These are phyloP conservation scores for Leccinum variicolor DNA, from an alignment of 768 basidiomycete genomes.

Conservation along the genomic window DNA sequence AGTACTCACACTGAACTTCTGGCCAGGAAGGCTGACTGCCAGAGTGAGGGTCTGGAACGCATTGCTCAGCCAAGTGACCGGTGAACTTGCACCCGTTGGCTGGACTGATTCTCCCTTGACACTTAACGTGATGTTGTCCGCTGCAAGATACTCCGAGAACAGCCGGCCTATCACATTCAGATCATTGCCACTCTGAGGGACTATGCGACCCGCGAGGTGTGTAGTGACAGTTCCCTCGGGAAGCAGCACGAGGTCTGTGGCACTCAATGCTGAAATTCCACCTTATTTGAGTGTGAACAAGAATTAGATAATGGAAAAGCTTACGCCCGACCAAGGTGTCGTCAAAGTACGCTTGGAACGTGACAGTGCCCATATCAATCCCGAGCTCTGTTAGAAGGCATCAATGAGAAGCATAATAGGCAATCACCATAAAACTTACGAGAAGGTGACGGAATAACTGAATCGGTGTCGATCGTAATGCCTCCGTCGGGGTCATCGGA, in stretches of 20 bases:
- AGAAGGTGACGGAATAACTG: conserved; percentile 60
- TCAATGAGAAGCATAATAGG: conserved; percentile 9
- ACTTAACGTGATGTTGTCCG: conserved; percentile 57
- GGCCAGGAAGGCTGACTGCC: conserved; percentile 58
- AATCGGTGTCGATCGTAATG: conserved; percentile 67
- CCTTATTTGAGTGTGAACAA: neutral
- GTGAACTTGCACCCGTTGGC: conserved; percentile 46
- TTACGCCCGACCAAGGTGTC: conserved; percentile 57
- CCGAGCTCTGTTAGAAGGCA: conserved; percentile 49
- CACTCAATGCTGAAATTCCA: conserved; percentile 45
- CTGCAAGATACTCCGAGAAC: conserved; percentile 66
- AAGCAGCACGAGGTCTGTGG: conserved; percentile 46
- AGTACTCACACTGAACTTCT: conserved; percentile 46
- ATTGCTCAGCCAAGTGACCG: conserved; percentile 62
- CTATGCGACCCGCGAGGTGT: conserved; percentile 61
- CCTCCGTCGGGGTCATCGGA: conserved; percentile 66
- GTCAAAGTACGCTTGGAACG: conserved; percentile 60
- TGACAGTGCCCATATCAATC: conserved; percentile 62
- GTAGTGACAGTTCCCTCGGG: conserved; percentile 45
- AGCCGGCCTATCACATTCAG: conserved; percentile 54
- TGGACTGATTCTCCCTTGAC: conserved; percentile 60
- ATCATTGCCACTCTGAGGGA: conserved; percentile 56
- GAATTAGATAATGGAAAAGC: conserved; percentile 19
- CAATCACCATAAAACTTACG: conserved; percentile 41
- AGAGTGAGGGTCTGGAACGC: conserved; percentile 68